Evolutionary conservation across 2,329 filamentous ascomycete genomes (phyloP).

Genomic region (Boeremia exigua): DNA sequence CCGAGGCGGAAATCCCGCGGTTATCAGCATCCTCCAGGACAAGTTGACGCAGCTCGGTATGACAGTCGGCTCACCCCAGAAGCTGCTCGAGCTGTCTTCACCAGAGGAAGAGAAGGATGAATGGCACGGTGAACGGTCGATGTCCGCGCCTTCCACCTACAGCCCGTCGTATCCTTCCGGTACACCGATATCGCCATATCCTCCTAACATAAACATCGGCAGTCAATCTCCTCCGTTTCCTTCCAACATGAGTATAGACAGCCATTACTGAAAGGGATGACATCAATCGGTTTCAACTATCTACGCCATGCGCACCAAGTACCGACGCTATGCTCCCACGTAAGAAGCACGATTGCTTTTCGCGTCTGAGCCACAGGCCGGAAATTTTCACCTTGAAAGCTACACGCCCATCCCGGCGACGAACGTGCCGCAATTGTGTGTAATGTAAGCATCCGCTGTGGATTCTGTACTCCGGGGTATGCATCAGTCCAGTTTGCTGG

Average conservation of each 20-base stretch:
- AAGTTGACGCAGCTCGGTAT: conserved; percentile 40
- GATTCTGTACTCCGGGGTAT: no score
- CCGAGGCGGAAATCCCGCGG: conserved; percentile 43
- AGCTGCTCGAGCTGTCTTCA: conserved; percentile 39
- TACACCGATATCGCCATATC: conserved; percentile 3
- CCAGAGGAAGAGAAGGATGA: conserved; percentile 41
- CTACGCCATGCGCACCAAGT: neutral
- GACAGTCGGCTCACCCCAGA: conserved; percentile 36
- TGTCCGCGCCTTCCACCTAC: conserved; percentile 27
- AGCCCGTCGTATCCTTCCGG: conserved; percentile 8
- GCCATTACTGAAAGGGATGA: conserved; percentile 11
- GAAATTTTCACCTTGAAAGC: no score
- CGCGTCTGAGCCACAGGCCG: no score
- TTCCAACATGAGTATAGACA: conserved; percentile 27
- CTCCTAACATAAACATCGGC: neutral
- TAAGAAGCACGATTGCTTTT: no score
- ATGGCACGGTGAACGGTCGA: conserved; percentile 26
- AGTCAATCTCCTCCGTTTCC: conserved; percentile 23
- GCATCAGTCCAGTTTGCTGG: no score
- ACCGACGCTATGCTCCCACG: neutral
- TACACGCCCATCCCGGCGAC: no score
- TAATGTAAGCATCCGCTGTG: no score
- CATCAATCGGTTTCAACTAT: neutral
- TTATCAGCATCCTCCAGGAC: conserved; percentile 42
- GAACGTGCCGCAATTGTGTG: no score